Base-by-base conservation (phyloP, 176 grass and related monocot species). In the Oropetium thomaeum region DNA sequence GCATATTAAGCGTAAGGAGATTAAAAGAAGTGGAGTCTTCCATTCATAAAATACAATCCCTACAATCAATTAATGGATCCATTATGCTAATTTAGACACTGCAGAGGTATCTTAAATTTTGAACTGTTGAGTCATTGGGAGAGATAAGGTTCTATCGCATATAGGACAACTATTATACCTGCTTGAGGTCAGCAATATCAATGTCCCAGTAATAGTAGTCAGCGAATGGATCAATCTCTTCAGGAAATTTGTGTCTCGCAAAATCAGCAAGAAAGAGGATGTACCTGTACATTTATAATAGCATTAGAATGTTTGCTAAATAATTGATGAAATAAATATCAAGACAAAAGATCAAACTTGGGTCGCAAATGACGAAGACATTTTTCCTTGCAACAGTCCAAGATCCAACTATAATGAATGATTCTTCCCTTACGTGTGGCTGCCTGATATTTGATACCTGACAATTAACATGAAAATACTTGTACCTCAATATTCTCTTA, bases 361-460 rank as follows among this genome's bases (percentile, higher is more conserved):
- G 94, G 86, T 79, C 91, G 84, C 77, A 93, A 83, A 83, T 78
- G 94, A 65, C 91, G 85, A 83, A 91, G 86, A 35, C 5, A 9
- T 65, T 93, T 97, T 75, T 93, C 76, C 69, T 89, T 89, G 78
- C 90, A 97, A 77, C 80, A 93, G 82, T 97, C 94, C 76, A 97
- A 79, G 76, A 97, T 71, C 90, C 94, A 93, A 19, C 86, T 91
- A 85, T 89, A 91, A 68, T 97, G 90, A 77, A 97, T 91, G 70
- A 97, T 80, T 83, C 90, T 83, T 87, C 90, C 90, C 52, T 86
- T 88, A 17, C 67, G 69, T 39, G 78, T 37, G 65, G 94, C 86
- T 65, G 86, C 88, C 49, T 93, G 88, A 87, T 97, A 97, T 79
- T 87, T 97, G 73, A 97, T 91, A 69, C 94, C 94, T 93, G 79